Conservation (phyloP, 164 flowering plant species). For the Vitis rupestris region DNA sequence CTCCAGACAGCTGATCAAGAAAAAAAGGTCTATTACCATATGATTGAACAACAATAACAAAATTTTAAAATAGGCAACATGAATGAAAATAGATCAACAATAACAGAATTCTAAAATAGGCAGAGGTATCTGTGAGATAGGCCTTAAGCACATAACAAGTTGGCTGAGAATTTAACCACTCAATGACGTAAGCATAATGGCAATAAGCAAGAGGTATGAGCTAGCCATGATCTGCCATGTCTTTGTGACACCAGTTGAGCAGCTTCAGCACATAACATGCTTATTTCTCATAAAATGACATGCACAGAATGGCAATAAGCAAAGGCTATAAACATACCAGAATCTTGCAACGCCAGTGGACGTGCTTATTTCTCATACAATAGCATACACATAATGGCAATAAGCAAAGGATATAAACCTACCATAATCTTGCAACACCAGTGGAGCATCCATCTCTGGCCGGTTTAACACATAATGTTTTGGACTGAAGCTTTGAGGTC, state of each 20-base stretch:
- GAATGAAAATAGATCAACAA: not conserved
- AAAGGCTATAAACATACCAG: no score
- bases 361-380: no score
- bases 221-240: no score
- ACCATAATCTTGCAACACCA: constrained; percentile 93
- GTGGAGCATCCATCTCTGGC: constrained; percentile 96
- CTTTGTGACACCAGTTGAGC: no score
- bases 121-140: no score
- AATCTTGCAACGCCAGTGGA: no score
- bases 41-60: not conserved
- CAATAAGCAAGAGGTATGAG: not conserved
- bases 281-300: not conserved
- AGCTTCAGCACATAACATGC: no score
- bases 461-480: constrained; percentile 81
- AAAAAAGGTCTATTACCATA: constrained; percentile 4
- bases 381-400: no score
- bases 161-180: not conserved
- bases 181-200: not conserved
- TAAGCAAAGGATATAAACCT: constrained; percentile 1
- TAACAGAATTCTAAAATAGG: not conserved
- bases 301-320: no score
- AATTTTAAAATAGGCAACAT: no score
- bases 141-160: no score
- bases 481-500: constrained; percentile 57
- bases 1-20: constrained; percentile 55